A percentile compares a stretch with the other conserved stretches of the same genome.
phyloP scores from a whole-genome alignment of 2,329 filamentous ascomycete species.

The Beauveria brongniartii region DNA sequence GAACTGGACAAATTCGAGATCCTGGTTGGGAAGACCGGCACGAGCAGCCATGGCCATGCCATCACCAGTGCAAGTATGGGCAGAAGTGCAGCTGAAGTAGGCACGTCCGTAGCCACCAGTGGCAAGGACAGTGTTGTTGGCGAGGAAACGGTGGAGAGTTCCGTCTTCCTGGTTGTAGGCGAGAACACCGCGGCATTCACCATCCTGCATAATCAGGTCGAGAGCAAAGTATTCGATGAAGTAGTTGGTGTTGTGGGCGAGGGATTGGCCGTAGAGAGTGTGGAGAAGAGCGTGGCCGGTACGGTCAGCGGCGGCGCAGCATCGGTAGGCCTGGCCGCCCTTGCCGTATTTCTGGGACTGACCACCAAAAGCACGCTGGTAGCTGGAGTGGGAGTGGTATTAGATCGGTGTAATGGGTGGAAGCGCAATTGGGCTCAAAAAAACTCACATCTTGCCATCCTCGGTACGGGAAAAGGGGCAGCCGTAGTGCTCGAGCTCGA shows the following conservation, averaged over 20 bases:
- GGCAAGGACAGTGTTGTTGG: conserved; percentile 92
- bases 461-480: conserved; percentile 96
- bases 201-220: conserved; percentile 95
- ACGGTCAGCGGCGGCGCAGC: conserved; percentile 91
- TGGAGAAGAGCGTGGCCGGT: conserved; percentile 96
- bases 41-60: conserved; percentile 99
- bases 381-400: conserved; percentile 40
- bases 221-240: conserved; percentile 99
- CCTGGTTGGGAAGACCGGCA: conserved; percentile 95
- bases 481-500: conserved; percentile 95
- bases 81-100: conserved; percentile 97
- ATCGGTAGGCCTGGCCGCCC: conserved; percentile 95
- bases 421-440: background rate
- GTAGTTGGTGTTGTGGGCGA: conserved; percentile 98
- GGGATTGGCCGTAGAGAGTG: conserved; percentile 95
- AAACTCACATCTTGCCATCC: conserved; percentile 78
- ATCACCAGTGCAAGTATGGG: conserved; percentile 97
- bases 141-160: conserved; percentile 91
- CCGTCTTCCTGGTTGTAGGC: conserved; percentile 99
- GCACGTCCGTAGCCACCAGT: conserved; percentile 96
- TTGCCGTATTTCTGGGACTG: conserved; percentile 93
- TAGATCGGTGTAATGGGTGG: conserved; percentile 1
- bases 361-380: conserved; percentile 97
- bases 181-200: conserved; percentile 90
- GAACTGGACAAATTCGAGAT: conserved; percentile 99